phyloP scores from a whole-genome alignment of 2,329 filamentous ascomycete species.

The Leptographium radiaticola region DNA sequence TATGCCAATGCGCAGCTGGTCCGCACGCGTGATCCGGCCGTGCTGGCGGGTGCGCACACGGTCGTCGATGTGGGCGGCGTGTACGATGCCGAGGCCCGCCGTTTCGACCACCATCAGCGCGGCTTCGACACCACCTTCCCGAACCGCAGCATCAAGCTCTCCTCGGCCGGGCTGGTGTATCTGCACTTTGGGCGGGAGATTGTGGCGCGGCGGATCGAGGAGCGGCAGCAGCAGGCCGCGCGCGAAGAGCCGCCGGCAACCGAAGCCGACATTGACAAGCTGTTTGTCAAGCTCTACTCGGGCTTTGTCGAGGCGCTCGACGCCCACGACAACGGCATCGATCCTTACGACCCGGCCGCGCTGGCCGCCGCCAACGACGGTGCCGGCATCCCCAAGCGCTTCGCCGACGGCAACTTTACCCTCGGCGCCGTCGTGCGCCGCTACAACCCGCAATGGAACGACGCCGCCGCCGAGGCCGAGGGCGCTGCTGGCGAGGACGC shows the following conservation, averaged over 20 bases:
- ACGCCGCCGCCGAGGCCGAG: conserved; percentile 40
- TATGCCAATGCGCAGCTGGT: conserved; percentile 65
- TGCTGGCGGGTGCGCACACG: conserved; percentile 74
- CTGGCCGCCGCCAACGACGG: conserved; percentile 32
- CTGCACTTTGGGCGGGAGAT: conserved; percentile 86
- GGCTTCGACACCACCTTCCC: conserved; percentile 80
- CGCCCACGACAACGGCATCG: conserved; percentile 94
- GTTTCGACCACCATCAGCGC: conserved; percentile 97
- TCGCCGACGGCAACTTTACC: conserved; percentile 69
- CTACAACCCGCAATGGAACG: conserved; percentile 72
- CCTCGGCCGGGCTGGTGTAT: conserved; percentile 86
- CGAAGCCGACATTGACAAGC: conserved; percentile 51
- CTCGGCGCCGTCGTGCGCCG: conserved; percentile 74
- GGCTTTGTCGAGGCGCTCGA: conserved; percentile 93
- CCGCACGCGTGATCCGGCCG: conserved; percentile 72
- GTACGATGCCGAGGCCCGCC: conserved; percentile 63
- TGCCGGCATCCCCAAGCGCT: conserved; percentile 68
- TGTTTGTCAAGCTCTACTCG: conserved; percentile 84
- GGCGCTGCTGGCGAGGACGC: conserved; percentile 67
- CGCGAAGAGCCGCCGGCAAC: conserved; percentile 14
- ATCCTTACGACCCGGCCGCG: conserved; percentile 59
- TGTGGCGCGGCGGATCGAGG: conserved; percentile 50
- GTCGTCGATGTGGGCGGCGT: conserved; percentile 97
- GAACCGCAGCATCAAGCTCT: conserved; percentile 72
- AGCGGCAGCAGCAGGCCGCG: conserved; percentile 7